Conservation (phyloP, 2,329 filamentous ascomycete genomes). For the Penicillium sp. region DNA sequence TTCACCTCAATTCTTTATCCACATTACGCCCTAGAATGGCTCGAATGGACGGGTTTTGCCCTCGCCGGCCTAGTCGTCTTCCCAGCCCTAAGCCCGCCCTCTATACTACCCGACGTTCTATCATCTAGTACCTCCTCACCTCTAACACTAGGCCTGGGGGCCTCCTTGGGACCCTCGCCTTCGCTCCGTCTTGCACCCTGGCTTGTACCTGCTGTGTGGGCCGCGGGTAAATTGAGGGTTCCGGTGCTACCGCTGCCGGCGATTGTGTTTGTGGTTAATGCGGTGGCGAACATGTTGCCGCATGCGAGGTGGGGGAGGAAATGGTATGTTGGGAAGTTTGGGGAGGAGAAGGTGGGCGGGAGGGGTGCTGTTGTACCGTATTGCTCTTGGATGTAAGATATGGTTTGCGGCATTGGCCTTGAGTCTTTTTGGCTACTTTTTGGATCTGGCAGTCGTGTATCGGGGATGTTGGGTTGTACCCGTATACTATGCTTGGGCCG, state of each 20-base stretch:
- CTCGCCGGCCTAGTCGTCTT: conserved; percentile 55
- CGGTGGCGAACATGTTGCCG: conserved; percentile 87
- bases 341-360: conserved; percentile 75
- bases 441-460: background rate
- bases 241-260: conserved; percentile 70
- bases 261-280: conserved; percentile 81
- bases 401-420: background rate
- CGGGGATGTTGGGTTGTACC: background rate
- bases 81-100: conserved; percentile 11
- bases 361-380: conserved; percentile 75
- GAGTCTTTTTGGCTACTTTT: too few relatives aligned
- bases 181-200: conserved; percentile 42
- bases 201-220: conserved; percentile 38
- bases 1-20: conserved; percentile 86
- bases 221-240: conserved; percentile 35
- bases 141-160: background rate
- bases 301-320: conserved; percentile 77
- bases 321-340: conserved; percentile 92
- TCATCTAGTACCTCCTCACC: background rate
- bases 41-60: conserved; percentile 93
- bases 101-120: conserved; percentile 1
- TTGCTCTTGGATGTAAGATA: conserved; percentile 43
- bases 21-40: conserved; percentile 95
- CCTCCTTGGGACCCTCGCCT: conserved; percentile 9
- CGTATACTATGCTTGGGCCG: background rate